Evolutionary conservation across 2,329 filamentous ascomycete species (phyloP), one percentile per base, ranked within the genome.

Genomic region (Botrytis pseudocinerea): DNA sequence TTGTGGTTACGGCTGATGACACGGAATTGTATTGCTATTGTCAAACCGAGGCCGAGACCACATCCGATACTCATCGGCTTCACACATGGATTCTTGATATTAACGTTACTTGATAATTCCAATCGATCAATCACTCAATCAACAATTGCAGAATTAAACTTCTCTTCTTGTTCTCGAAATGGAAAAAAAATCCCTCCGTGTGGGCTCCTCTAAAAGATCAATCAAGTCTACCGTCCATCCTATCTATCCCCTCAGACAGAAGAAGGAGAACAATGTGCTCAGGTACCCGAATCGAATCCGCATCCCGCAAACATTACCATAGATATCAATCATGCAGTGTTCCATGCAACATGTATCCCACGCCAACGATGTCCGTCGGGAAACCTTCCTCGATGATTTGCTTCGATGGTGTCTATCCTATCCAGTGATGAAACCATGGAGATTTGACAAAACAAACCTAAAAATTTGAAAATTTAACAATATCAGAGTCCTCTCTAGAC

Each of bases 1-100:
- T n/a, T 54, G 3, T 51, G 51, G 60, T 68, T 51, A 75, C 75
- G 75, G 77, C 74, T 80, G 77, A 76, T 77, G 75, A 40, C 48
- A 71, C 65, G 28, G n/a, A 46, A 66, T 44, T 40, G 7, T 46
- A 20, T 28, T 22, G 1, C 42, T 38, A 35, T 14, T 1, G 40
- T 63, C 46, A 14, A 48, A 25, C n/a, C 61, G 69, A 61, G 35
- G 59, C 59, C 69, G 61, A 51, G 22, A 42, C 22, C 44, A 18
- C 12, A 22, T 18, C 40, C n/a, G 8, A 70, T 32, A 35, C 46
- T 20, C 63, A 66, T 66, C 63, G 9, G 42, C 22, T 66, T 35
- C 63, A 38, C 38, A 35, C 12, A 4, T 65, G 22, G 42, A 14
- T 64, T 46, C 25, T 28, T 48, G n/a, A 60, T 35, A 16, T 48